Conservation (phyloP, 495 filamentous ascomycete genomes). For the Trichoderma orchidacearum region DNA sequence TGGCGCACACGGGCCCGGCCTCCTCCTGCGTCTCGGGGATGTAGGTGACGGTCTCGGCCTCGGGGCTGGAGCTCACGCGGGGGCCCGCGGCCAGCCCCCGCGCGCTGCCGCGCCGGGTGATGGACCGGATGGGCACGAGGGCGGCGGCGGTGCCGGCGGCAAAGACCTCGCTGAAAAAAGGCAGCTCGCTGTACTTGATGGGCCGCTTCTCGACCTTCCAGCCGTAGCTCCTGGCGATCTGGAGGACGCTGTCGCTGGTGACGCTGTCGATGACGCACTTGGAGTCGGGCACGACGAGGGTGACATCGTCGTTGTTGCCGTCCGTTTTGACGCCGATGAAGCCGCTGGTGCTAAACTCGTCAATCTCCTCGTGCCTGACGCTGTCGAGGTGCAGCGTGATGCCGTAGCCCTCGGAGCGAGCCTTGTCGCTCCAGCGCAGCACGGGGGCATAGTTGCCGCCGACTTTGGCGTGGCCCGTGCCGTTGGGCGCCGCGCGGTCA, state of each 20-base stretch:
- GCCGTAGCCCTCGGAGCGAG: slow-evolving; percentile 56
- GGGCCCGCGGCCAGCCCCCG: slow-evolving; percentile 15
- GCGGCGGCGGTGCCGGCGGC: slow-evolving; percentile 89
- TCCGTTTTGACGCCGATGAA: slow-evolving; percentile 55
- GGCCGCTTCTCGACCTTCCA: slow-evolving; percentile 52
- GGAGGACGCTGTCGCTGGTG: slow-evolving; percentile 55
- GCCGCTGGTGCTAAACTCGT: slow-evolving; percentile 82
- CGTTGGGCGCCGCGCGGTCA: slow-evolving; percentile 60
- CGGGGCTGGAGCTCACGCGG: slow-evolving; percentile 16
- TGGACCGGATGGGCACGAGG: slow-evolving; percentile 79
- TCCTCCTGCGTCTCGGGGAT: slow-evolving; percentile 47
- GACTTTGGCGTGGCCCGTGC: slow-evolving; percentile 60
- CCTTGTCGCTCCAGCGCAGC: slow-evolving; percentile 63
- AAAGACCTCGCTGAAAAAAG: slow-evolving; percentile 68
- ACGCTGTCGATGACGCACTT: slow-evolving; percentile 73
- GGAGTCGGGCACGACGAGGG: slow-evolving; percentile 66
- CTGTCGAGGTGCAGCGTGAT: slow-evolving; percentile 86
- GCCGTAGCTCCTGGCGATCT: slow-evolving; percentile 50
- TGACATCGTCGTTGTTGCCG: slow-evolving; percentile 40
- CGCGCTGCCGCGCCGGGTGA: slow-evolving; percentile 45
- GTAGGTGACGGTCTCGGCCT: slow-evolving; percentile 53
- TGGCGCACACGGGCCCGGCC: slow-evolving; percentile 52
- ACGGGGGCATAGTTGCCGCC: slow-evolving; percentile 81
- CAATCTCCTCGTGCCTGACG: slow-evolving; percentile 60
- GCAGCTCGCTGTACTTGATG: slow-evolving; percentile 71